A percentile compares a stretch with the other conserved stretches of the same genome.
Conservation (phyloP, 2,329 filamentous ascomycete species). For the Talaromyces sp. region DNA sequence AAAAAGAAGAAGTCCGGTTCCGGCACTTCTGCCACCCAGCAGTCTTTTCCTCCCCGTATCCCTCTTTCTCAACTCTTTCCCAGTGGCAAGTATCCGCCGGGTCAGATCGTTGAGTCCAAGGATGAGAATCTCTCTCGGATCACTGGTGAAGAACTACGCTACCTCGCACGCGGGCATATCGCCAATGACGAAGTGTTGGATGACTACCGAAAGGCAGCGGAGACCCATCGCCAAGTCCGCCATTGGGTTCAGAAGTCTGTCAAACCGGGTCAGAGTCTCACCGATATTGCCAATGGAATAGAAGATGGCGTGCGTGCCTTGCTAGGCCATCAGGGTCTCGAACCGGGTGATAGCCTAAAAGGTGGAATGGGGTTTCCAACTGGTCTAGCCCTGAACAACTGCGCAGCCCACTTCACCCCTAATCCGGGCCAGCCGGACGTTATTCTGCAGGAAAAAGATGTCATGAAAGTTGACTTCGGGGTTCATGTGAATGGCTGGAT, state of each 20-base stretch:
- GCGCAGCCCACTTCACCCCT: constrained; percentile 52
- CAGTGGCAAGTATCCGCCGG: constrained; percentile 38
- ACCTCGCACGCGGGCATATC: constrained; percentile 32
- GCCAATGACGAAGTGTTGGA: constrained; percentile 45
- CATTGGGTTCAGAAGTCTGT: constrained; percentile 44
- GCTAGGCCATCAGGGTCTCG: constrained; percentile 46
- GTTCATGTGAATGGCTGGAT: constrained; percentile 76
- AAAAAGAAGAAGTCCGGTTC: constrained; percentile 16
- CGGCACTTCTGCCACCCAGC: constrained; percentile 20
- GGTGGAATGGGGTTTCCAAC: constrained; percentile 53
- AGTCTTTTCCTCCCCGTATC: constrained; percentile 44
- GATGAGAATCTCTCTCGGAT: constrained; percentile 42
- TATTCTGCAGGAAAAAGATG: constrained; percentile 64
- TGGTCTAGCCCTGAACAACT: constrained; percentile 49
- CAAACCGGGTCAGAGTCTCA: constrained; percentile 46
- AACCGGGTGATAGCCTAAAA: constrained; percentile 45
- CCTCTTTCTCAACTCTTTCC: constrained; percentile 43
- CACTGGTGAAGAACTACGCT: constrained; percentile 43
- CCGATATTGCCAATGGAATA: constrained; percentile 47
- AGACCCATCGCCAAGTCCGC: constrained; percentile 52
- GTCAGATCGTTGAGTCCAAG: constrained; percentile 37
- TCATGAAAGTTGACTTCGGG: constrained; percentile 78
- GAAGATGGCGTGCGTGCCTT: constrained; percentile 50
- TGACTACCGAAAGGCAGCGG: constrained; percentile 52
- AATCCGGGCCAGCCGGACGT: constrained; percentile 61